Evolutionary conservation across 2,329 filamentous ascomycete species (phyloP).

Genomic region (Lasiodiplodia theobromae): DNA sequence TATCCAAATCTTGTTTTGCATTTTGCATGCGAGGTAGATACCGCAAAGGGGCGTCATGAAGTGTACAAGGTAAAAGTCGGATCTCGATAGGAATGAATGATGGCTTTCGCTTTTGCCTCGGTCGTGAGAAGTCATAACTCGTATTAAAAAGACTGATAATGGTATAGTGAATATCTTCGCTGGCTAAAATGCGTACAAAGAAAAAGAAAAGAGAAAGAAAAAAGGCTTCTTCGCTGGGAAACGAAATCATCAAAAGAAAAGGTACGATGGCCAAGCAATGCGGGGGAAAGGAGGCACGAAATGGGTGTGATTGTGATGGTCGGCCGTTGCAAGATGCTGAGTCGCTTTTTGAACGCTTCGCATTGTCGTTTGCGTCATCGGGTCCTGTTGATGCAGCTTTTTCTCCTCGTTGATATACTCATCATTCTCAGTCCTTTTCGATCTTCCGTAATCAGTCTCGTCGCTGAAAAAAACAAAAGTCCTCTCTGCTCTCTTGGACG

Average conservation of each 20-base stretch:
- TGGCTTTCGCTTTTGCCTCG: neutral
- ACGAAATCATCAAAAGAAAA: neutral
- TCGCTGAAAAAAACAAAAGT: neutral
- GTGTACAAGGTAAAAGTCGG: neutral
- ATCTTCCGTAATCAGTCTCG: neutral
- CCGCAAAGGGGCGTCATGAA: neutral
- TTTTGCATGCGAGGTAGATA: conserved; percentile 7
- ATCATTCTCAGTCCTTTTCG: neutral
- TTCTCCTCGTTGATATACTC: neutral
- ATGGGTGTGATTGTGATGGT: no score
- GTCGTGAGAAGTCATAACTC: conserved; percentile 23
- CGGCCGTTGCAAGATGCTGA: no score
- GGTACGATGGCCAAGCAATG: no score
- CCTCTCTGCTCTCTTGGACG: neutral
- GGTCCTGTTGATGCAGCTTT: neutral
- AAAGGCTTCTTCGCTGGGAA: neutral
- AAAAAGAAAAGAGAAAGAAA: conserved; percentile 1
- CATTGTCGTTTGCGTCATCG: neutral
- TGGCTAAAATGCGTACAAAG: conserved; percentile 6
- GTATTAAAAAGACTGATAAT: conserved; percentile 12
- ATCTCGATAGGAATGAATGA: neutral
- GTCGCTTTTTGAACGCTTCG: neutral
- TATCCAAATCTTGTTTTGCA: conserved; percentile 1
- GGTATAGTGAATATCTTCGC: neutral
- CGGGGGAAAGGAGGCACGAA: no score